A percentile compares a stretch with the other conserved stretches of the same genome.
Evolutionary conservation across 192 early-diverging fungal species (phyloP).

Genomic region (Coemansia sp.): DNA sequence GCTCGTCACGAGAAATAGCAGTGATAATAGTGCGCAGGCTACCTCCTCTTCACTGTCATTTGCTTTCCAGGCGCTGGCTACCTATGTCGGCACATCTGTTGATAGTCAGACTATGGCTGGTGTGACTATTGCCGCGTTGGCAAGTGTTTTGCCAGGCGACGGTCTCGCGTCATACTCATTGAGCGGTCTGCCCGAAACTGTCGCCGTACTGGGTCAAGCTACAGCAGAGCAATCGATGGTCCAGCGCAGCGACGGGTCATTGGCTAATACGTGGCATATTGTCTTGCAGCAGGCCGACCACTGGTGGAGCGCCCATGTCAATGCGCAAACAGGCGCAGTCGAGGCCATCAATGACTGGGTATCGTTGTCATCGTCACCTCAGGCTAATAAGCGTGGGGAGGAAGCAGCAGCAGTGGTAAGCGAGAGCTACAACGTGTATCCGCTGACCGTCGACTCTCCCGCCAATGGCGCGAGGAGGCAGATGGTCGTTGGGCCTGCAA

Average conservation of each 20-base stretch:
- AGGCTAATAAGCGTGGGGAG: too few species aligned
- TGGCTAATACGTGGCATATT: slow-evolving; percentile 82
- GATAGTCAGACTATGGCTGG: slow-evolving; percentile 58
- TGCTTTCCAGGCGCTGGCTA: slow-evolving; percentile 54
- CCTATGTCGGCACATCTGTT: slow-evolving; percentile 60
- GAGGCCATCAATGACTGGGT: slow-evolving; percentile 85
- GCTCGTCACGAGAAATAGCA: not conserved
- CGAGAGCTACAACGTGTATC: slow-evolving; percentile 24
- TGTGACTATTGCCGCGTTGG: slow-evolving; percentile 70
- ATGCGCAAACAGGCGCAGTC: slow-evolving; percentile 62
- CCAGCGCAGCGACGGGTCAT: slow-evolving; percentile 58
- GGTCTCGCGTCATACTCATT: slow-evolving; percentile 6
- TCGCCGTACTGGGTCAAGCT: slow-evolving; percentile 56
- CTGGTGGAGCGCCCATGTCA: slow-evolving; percentile 79
- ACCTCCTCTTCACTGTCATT: not conserved
- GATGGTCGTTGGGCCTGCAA: slow-evolving; percentile 60
- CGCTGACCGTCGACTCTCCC: slow-evolving; percentile 6
- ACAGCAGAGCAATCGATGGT: slow-evolving; percentile 67
- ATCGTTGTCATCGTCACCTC: too few species aligned
- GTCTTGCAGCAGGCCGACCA: slow-evolving; percentile 77
- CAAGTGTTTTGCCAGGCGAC: slow-evolving; percentile 18
- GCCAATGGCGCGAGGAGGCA: slow-evolving; percentile 50
- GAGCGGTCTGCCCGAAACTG: not conserved
- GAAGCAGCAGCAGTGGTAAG: too few species aligned
- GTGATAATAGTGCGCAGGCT: too few species aligned